Evolutionary conservation across 208 protist genomes (phyloP).

Genomic region (Leishmania tropica): DNA sequence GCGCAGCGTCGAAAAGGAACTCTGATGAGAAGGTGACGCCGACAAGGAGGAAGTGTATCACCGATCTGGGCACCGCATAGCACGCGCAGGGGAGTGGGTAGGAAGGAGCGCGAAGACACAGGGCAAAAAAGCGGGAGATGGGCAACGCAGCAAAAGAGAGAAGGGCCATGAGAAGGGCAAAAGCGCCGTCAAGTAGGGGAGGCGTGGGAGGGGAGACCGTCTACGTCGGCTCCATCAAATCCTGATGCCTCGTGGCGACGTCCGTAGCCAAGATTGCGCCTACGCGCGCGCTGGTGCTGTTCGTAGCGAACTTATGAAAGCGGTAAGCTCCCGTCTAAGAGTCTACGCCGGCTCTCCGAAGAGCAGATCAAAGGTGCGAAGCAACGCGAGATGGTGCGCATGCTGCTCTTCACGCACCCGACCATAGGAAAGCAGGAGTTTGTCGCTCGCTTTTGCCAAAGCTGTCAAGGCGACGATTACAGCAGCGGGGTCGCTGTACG

Average conservation of each 20-base stretch:
- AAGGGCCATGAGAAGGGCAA: background rate
- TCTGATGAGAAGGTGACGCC: background rate
- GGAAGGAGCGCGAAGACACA: too few species aligned
- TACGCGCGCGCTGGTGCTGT: background rate
- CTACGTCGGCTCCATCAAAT: background rate
- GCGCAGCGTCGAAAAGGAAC: background rate
- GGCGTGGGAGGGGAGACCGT: background rate
- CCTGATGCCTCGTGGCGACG: background rate
- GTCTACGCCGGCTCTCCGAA: background rate
- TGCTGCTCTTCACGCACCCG: background rate
- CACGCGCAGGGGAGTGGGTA: background rate
- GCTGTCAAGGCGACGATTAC: background rate
- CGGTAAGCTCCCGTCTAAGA: background rate
- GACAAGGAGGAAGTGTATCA: background rate
- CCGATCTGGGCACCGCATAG: background rate
- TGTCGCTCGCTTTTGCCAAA: background rate
- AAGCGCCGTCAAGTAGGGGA: background rate
- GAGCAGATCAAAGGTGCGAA: too few species aligned
- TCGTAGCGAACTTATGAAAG: too few species aligned
- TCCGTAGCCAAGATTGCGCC: background rate
- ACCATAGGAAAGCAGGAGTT: background rate
- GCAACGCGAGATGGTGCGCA: background rate
- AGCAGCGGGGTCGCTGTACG: background rate
- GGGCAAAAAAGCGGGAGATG: background rate
- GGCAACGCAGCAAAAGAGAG: background rate